These are phyloP conservation scores for Phyllosticta citrichinensis DNA, from an alignment of 2,329 filamentous ascomycete species.

Conservation along the genomic window DNA sequence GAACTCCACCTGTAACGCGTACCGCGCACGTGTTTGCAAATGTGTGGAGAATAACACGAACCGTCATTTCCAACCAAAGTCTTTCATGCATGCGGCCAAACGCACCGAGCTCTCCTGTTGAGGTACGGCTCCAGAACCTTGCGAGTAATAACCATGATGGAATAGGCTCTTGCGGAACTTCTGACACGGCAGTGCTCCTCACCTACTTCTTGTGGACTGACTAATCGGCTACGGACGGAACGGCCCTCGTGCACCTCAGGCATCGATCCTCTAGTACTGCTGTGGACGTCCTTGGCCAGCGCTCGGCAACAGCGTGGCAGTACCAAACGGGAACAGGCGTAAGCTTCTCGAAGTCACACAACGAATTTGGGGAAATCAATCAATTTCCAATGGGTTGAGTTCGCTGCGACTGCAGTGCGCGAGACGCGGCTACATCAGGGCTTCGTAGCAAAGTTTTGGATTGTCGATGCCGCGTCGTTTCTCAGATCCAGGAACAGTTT, in stretches of 20 bases:
- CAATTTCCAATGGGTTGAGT: background rate
- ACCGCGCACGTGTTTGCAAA: background rate
- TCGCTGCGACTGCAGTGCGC: background rate
- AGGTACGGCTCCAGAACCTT: background rate
- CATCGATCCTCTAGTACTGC: background rate
- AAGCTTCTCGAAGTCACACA: background rate
- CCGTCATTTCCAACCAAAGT: background rate
- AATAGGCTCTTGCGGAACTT: background rate
- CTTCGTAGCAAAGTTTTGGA: background rate
- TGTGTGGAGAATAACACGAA: background rate
- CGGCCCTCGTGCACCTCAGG: background rate
- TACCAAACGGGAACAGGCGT: background rate
- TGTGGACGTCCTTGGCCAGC: background rate
- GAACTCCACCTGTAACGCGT: background rate
- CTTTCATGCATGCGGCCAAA: background rate
- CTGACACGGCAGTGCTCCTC: background rate
- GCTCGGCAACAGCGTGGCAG: background rate
- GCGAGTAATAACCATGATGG: background rate
- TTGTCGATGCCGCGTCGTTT: background rate
- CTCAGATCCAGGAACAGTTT: background rate
- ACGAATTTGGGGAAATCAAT: background rate
- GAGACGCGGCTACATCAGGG: background rate
- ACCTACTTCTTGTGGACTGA: background rate
- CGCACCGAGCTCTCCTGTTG: background rate
- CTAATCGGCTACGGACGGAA: background rate